Evolutionary conservation across 805 yeast species (phyloP).

Genomic region (Wickerhamiella occidentalis): DNA sequence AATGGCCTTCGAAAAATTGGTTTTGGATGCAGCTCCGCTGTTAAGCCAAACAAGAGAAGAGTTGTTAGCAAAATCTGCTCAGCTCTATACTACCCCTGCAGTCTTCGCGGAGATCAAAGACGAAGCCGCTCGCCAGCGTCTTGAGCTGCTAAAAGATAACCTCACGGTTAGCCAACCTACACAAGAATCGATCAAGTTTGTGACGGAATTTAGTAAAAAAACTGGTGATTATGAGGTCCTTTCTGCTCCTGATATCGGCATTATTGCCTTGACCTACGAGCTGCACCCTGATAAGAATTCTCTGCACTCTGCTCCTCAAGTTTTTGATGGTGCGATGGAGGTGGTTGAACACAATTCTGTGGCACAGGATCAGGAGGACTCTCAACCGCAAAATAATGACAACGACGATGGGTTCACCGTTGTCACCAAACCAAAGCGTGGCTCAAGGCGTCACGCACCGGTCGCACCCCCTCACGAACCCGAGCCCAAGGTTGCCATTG

Average conservation of each 20-base stretch:
- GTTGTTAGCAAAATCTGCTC: slow-evolving; percentile 53
- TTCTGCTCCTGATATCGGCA: slow-evolving; percentile 83
- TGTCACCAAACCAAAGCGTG: slow-evolving; percentile 16
- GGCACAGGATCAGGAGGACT: slow-evolving; percentile 2
- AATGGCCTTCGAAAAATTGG: slow-evolving; percentile 36
- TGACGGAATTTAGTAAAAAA: slow-evolving; percentile 61
- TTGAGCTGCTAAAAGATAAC: slow-evolving; percentile 67
- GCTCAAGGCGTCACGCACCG: background rate
- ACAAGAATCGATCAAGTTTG: slow-evolving; percentile 47
- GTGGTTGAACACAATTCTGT: slow-evolving; percentile 11
- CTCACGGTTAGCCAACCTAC: slow-evolving; percentile 68
- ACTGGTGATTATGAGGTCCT: slow-evolving; percentile 89
- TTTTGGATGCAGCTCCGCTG: slow-evolving; percentile 90
- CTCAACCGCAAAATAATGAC: background rate
- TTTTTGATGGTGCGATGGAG: slow-evolving; percentile 11
- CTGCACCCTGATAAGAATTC: slow-evolving; percentile 28
- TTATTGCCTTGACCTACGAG: slow-evolving; percentile 84
- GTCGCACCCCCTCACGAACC: background rate
- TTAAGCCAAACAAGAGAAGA: slow-evolving; percentile 73
- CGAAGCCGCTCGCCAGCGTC: slow-evolving; percentile 66
- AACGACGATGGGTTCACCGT: slow-evolving; percentile 20
- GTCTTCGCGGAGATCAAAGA: slow-evolving; percentile 79
- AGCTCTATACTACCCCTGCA: slow-evolving; percentile 84
- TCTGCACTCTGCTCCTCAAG: slow-evolving; percentile 16
- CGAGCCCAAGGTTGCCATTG: background rate